phyloP scores from a whole-genome alignment of 495 filamentous ascomycete genomes.

The Penicillium bovifimosum region DNA sequence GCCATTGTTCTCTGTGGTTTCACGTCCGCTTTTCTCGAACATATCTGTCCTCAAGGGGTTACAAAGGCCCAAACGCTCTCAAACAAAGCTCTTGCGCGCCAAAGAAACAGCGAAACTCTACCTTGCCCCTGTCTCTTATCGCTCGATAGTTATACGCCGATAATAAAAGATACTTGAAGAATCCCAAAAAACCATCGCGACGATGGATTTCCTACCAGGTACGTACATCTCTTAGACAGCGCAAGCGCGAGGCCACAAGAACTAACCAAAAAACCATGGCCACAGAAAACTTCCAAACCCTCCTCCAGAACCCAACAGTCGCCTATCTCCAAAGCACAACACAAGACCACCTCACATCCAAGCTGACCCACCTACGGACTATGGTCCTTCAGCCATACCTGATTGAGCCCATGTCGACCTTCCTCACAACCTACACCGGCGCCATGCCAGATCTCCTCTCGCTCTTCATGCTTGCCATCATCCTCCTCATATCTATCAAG shows the following conservation, averaged over 20 bases:
- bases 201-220: constrained; percentile 27
- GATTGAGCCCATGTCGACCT: constrained; percentile 36
- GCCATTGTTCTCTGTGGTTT: background rate
- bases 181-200: background rate
- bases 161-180: background rate
- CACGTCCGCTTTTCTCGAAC: background rate
- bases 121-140: background rate
- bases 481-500: constrained; percentile 58
- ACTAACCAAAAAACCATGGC: background rate
- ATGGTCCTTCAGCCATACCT: constrained; percentile 40
- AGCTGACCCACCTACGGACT: constrained; percentile 32
- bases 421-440: constrained; percentile 45
- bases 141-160: background rate
- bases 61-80: background rate
- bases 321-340: constrained; percentile 15
- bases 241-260: background rate
- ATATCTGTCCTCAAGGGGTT: background rate
- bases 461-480: constrained; percentile 48
- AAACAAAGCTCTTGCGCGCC: background rate
- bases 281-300: constrained; percentile 20
- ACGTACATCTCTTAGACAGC: background rate
- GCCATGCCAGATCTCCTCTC: constrained; percentile 56
- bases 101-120: background rate
- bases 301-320: constrained; percentile 26
- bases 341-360: constrained; percentile 21